phyloP scores from a whole-genome alignment of 306 rosid species.

The Neltuma alba region DNA sequence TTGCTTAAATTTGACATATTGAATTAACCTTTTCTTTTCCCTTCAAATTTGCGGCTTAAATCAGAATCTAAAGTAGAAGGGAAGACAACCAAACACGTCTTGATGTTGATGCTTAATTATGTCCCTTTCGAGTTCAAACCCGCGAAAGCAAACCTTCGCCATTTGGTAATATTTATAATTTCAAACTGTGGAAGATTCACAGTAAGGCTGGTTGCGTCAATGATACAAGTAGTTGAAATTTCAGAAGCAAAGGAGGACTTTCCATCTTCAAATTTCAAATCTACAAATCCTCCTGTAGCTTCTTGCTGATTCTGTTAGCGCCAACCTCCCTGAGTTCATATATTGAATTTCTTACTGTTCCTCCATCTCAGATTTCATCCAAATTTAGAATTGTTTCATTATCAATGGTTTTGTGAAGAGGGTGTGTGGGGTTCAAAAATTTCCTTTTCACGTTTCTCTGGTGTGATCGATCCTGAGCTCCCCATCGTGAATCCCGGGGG shows the following conservation, averaged over 20 bases:
- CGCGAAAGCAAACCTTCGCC: constrained; percentile 20
- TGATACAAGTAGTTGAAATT: neutral
- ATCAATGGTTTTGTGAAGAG: constrained; percentile 19
- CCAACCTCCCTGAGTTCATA: constrained; percentile 11
- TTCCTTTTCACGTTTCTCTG: constrained; percentile 12
- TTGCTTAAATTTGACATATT: too few relatives aligned
- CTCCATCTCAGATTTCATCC: neutral
- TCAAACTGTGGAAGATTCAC: neutral
- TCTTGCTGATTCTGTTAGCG: neutral
- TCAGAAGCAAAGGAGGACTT: constrained; percentile 27
- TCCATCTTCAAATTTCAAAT: constrained; percentile 33
- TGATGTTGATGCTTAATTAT: neutral
- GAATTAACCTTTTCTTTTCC: too few relatives aligned
- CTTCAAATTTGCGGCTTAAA: too few relatives aligned
- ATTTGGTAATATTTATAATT: neutral
- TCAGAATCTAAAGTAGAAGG: neutral
- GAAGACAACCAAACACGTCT: neutral
- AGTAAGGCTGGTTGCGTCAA: constrained; percentile 21
- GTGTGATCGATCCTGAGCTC: constrained; percentile 14
- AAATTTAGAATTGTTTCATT: constrained; percentile 21
- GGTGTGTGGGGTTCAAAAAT: constrained; percentile 5
- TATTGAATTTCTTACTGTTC: constrained; percentile 4
- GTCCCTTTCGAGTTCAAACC: neutral
- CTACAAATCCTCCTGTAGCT: neutral
- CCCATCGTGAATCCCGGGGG: constrained; percentile 3